These are phyloP conservation scores for Sclerotinia borealis DNA, from an alignment of 2,329 filamentous ascomycete genomes.

Conservation along the genomic window DNA sequence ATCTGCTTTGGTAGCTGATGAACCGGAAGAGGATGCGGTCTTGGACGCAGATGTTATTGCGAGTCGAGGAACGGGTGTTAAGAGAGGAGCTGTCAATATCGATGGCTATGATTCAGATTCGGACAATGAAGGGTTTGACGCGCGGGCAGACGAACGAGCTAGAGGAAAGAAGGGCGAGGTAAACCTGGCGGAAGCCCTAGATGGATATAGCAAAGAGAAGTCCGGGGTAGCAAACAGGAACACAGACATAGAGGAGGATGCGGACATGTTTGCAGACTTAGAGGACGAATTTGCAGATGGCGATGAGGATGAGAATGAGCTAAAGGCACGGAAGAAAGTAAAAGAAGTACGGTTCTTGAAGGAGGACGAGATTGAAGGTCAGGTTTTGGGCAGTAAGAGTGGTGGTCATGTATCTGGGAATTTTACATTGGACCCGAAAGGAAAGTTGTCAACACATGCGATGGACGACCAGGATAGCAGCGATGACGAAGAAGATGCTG, in stretches of 20 bases:
- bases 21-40: conserved; percentile 66
- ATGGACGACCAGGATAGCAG: conserved; percentile 41
- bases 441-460: conserved; percentile 34
- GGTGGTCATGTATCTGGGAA: conserved; percentile 60
- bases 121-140: conserved; percentile 81
- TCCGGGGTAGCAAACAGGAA: conserved; percentile 30
- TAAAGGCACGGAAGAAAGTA: conserved; percentile 50
- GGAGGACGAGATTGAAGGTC: conserved; percentile 65
- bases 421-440: conserved; percentile 54
- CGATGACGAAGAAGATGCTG: conserved; percentile 63
- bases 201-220: conserved; percentile 44
- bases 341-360: conserved; percentile 58
- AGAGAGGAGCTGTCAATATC: conserved; percentile 90
- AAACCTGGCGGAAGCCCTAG: conserved; percentile 46
- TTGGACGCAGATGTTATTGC: conserved; percentile 93
- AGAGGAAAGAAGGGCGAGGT: conserved; percentile 41
- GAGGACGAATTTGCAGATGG: conserved; percentile 53
- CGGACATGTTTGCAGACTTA: conserved; percentile 79
- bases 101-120: conserved; percentile 97
- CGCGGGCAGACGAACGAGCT: conserved; percentile 57
- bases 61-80: conserved; percentile 62
- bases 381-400: conserved; percentile 66
- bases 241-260: conserved; percentile 53
- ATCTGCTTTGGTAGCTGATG: conserved; percentile 81
- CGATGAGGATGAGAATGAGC: conserved; percentile 47